These are phyloP conservation scores for Trichosanthes cucumerina DNA, from an alignment of 306 rosid species.

Conservation along the genomic window DNA sequence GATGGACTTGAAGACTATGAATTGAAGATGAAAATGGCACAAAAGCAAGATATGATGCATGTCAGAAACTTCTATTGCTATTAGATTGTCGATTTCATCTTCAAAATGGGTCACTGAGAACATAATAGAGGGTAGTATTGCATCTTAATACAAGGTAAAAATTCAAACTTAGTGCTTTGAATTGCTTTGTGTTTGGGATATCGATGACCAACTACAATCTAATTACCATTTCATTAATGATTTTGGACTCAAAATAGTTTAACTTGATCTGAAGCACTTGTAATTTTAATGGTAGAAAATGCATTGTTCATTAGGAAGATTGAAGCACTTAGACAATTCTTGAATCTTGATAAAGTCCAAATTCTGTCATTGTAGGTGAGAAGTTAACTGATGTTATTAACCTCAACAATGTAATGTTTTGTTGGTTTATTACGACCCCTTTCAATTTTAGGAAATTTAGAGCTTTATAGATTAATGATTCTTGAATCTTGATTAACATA, in stretches of 20 bases:
- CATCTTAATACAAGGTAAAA: neutral
- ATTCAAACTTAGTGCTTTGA: no score
- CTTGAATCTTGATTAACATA: conserved; percentile 16
- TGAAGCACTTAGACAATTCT: neutral
- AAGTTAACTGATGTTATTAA: conserved; percentile 80
- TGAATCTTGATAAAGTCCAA: no score
- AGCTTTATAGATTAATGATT: no score
- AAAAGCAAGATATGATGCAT: neutral
- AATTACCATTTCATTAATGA: neutral
- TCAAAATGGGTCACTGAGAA: neutral
- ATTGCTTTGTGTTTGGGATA: no score
- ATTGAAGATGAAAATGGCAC: neutral
- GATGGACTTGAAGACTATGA: neutral
- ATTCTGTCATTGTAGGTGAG: no score
- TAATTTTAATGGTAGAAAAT: neutral
- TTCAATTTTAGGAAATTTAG: neutral
- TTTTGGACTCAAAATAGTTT: neutral
- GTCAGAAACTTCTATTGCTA: neutral
- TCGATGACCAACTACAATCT: neutral
- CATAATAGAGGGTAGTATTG: neutral
- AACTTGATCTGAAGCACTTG: neutral
- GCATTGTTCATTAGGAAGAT: neutral
- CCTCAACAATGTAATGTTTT: conserved; percentile 47
- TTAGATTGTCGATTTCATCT: neutral
- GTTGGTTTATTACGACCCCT: neutral